phyloP scores from a whole-genome alignment of 140 eudicot genomes.

The Senecio squalidus region DNA sequence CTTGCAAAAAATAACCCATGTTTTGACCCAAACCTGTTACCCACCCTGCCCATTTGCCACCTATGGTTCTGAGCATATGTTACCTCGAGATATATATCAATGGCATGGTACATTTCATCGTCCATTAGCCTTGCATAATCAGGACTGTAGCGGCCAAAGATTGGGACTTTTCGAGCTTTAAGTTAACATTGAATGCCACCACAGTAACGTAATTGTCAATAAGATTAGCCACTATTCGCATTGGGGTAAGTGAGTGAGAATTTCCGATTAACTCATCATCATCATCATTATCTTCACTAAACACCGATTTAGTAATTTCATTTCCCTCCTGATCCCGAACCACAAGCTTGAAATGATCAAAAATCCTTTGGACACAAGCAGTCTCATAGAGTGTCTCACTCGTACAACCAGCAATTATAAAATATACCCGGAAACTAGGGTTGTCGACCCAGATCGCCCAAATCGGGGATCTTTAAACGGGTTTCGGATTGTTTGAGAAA shows the following conservation, averaged over 20 bases:
- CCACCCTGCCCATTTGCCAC: no score
- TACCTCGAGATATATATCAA: slow-evolving; percentile 72
- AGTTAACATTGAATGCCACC: slow-evolving; percentile 67
- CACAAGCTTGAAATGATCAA: slow-evolving; percentile 49
- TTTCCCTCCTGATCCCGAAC: slow-evolving; percentile 22
- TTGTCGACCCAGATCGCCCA: no score
- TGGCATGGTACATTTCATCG: slow-evolving; percentile 63
- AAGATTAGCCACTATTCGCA: slow-evolving; percentile 63
- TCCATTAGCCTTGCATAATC: slow-evolving; percentile 49
- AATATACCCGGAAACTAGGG: no score
- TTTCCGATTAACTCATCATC: slow-evolving; percentile 43
- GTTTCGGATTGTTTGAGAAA: no score
- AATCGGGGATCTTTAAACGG: no score
- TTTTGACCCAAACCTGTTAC: no score
- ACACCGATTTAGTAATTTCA: slow-evolving; percentile 29
- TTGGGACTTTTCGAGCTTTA: slow-evolving; percentile 51
- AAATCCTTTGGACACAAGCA: slow-evolving; percentile 64
- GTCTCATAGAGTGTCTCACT: slow-evolving; percentile 62
- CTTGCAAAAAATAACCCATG: no score
- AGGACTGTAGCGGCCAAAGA: slow-evolving; percentile 48
- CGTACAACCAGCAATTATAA: no score
- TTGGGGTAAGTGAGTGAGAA: slow-evolving; percentile 36
- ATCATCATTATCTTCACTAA: slow-evolving; percentile 33
- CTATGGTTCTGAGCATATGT: no score
- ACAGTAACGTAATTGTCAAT: slow-evolving; percentile 63